Evolutionary conservation across 1,284 basidiomycete genomes (phyloP).

Genomic region (Cutaneotrichosporon daszewskae): DNA sequence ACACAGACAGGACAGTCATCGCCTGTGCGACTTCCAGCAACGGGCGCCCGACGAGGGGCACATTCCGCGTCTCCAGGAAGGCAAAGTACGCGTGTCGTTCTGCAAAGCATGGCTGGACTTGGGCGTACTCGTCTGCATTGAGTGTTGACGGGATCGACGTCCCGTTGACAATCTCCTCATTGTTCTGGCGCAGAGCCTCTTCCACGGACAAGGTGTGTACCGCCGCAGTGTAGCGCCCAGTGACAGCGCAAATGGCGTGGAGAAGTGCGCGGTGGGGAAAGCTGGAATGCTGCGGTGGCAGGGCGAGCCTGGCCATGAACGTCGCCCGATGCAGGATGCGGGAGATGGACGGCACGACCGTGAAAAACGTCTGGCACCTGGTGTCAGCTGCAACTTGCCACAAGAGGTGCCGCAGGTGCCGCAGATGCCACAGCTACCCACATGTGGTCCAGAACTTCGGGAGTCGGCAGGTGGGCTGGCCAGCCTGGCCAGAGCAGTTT

Average conservation of each 20-base stretch:
- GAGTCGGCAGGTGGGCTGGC: constrained; percentile 38
- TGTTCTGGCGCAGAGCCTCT: constrained; percentile 16
- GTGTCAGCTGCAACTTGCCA: background rate
- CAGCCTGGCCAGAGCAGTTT: constrained; percentile 39
- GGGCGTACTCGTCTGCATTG: constrained; percentile 11
- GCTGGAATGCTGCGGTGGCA: constrained; percentile 45
- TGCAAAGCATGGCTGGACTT: constrained; percentile 22
- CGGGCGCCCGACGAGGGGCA: constrained; percentile 12
- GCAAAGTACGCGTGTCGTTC: constrained; percentile 28
- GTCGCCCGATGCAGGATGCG: constrained; percentile 37
- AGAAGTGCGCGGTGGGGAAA: constrained; percentile 48
- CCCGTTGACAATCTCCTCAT: constrained; percentile 7
- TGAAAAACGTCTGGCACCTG: constrained; percentile 44
- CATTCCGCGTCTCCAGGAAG: constrained; percentile 12
- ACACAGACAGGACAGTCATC: constrained; percentile 21
- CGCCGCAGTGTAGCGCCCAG: constrained; percentile 39
- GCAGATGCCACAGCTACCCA: constrained; percentile 14
- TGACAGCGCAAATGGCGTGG: constrained; percentile 48
- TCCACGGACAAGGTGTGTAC: constrained; percentile 21
- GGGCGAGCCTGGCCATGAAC: constrained; percentile 42
- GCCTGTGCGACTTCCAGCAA: constrained; percentile 33
- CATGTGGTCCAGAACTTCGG: constrained; percentile 41
- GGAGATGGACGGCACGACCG: constrained; percentile 35
- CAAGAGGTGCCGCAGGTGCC: too few species aligned
- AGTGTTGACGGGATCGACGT: background rate